Evolutionary conservation across 1,284 basidiomycete genomes (phyloP).

Genomic region (Pisolithus thermaeus): DNA sequence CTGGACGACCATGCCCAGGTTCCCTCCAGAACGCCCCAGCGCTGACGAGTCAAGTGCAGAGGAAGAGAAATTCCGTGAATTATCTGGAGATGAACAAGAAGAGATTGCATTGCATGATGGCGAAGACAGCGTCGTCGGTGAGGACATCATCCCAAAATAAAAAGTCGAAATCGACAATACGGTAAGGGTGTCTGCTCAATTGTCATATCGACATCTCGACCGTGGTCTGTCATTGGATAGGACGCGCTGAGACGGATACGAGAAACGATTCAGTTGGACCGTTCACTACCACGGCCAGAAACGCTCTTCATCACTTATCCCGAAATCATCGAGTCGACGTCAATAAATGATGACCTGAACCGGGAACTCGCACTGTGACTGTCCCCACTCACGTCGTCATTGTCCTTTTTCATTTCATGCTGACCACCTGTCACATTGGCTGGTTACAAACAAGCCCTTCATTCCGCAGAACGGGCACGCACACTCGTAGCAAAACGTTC

Average conservation of each 20-base stretch:
- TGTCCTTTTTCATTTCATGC: not conserved
- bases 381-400: not conserved
- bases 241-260: slow-evolving; percentile 78
- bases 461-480: slow-evolving; percentile 73
- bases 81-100: slow-evolving; percentile 35
- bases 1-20: not conserved
- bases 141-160: slow-evolving; percentile 72
- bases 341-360: slow-evolving; percentile 84
- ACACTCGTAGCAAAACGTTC: slow-evolving; percentile 68
- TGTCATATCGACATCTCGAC: slow-evolving; percentile 1
- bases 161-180: slow-evolving; percentile 82
- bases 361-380: slow-evolving; percentile 92
- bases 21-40: not conserved
- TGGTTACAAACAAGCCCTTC: slow-evolving; percentile 94
- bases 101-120: slow-evolving; percentile 63
- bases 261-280: slow-evolving; percentile 71
- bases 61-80: slow-evolving; percentile 26
- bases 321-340: slow-evolving; percentile 75
- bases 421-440: slow-evolving; percentile 1
- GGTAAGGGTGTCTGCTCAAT: slow-evolving; percentile 37
- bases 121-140: slow-evolving; percentile 55
- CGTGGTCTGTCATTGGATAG: slow-evolving; percentile 33
- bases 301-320: slow-evolving; percentile 75
- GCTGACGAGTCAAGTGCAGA: slow-evolving; percentile 20
- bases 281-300: slow-evolving; percentile 80